These are phyloP conservation scores for Amylocarpus encephaloides DNA, from an alignment of 2,329 filamentous ascomycete species.

Conservation along the genomic window DNA sequence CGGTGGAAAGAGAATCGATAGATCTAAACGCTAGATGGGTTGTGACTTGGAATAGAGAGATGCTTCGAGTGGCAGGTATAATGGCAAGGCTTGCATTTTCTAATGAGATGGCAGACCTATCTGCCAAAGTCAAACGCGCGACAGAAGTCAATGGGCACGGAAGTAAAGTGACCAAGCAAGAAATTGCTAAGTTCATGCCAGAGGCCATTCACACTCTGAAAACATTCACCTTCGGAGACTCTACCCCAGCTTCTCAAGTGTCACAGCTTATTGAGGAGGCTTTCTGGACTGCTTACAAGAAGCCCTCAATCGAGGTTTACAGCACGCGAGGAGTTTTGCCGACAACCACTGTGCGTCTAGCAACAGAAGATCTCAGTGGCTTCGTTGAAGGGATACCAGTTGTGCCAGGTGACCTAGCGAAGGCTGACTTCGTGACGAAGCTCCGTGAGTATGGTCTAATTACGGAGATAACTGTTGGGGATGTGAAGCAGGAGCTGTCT, in stretches of 20 bases:
- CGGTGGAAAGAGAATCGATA: slow-evolving; percentile 93
- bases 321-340: slow-evolving; percentile 82
- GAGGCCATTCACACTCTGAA: slow-evolving; percentile 77
- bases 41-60: slow-evolving; percentile 89
- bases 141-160: slow-evolving; percentile 36
- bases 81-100: slow-evolving; percentile 82
- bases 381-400: slow-evolving; percentile 89
- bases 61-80: slow-evolving; percentile 85
- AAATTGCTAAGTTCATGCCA: slow-evolving; percentile 63
- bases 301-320: slow-evolving; percentile 77
- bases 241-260: slow-evolving; percentile 79
- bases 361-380: slow-evolving; percentile 53
- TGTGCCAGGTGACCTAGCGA: slow-evolving; percentile 68
- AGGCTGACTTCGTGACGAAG: slow-evolving; percentile 70
- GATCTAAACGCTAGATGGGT: slow-evolving; percentile 95
- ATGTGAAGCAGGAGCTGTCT: slow-evolving; percentile 79
- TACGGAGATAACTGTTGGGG: slow-evolving; percentile 77
- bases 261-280: slow-evolving; percentile 87
- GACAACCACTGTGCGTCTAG: slow-evolving; percentile 77
- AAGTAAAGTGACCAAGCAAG: slow-evolving; percentile 52
- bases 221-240: slow-evolving; percentile 83
- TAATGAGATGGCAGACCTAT: slow-evolving; percentile 77
- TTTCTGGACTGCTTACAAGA: slow-evolving; percentile 88
- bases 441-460: slow-evolving; percentile 80
- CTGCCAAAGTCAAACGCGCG: slow-evolving; percentile 48